Evolutionary conservation across 306 rosid species (phyloP).

Genomic region (Vigna hirtella): DNA sequence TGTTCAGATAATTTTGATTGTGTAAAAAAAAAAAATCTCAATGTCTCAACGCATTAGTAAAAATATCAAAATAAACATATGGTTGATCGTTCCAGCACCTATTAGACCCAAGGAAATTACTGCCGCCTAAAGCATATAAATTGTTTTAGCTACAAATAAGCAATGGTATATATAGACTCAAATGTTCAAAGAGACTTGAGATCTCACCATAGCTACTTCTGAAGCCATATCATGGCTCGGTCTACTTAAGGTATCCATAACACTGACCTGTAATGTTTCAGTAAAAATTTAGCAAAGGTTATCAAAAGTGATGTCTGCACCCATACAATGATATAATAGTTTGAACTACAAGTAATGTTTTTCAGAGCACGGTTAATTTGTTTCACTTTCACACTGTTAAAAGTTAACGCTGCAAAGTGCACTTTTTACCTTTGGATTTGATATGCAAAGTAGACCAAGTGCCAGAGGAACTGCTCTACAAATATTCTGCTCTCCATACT

Average conservation of each 20-base stretch:
- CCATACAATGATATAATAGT: background rate
- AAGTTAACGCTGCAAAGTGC: background rate
- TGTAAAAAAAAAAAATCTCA: no score
- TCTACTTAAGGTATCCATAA: slow-evolving; percentile 96
- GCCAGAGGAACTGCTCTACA: slow-evolving; percentile 97
- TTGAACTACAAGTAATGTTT: slow-evolving; percentile 16
- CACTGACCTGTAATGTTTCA: slow-evolving; percentile 73
- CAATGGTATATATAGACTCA: background rate
- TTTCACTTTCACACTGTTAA: background rate
- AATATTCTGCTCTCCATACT: slow-evolving; percentile 97
- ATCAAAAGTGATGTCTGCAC: background rate
- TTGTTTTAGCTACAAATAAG: slow-evolving; percentile 32
- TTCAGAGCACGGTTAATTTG: background rate
- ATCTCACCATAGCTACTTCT: slow-evolving; percentile 95
- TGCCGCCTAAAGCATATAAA: slow-evolving; percentile 79
- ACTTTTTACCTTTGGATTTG: slow-evolving; percentile 88
- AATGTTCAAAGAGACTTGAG: slow-evolving; percentile 16
- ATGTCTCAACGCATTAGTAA: no score
- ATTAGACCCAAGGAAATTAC: slow-evolving; percentile 92
- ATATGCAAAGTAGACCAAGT: slow-evolving; percentile 91
- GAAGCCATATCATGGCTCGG: slow-evolving; percentile 98
- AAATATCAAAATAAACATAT: no score
- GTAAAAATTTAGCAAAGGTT: slow-evolving; percentile 37
- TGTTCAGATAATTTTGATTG: no score
- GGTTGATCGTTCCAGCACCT: slow-evolving; percentile 81